A percentile compares a stretch with the other conserved stretches of the same genome.
phyloP scores from a whole-genome alignment of 2,329 filamentous ascomycete genomes.

The Aspergillus pseudotamarii region DNA sequence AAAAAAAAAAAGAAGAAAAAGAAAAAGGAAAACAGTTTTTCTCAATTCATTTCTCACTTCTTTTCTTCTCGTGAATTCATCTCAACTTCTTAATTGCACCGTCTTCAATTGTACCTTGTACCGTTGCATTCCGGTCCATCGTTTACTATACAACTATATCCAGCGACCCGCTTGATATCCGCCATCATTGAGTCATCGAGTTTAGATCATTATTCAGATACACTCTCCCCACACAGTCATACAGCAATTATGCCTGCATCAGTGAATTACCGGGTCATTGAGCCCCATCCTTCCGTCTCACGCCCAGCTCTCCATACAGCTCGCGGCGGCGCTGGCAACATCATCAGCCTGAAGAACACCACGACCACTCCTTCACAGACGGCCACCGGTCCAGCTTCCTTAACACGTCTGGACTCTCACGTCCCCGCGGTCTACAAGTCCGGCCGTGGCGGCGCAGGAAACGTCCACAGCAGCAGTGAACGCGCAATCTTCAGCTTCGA shows the following conservation, averaged over 20 bases:
- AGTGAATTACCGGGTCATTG: conserved; percentile 57
- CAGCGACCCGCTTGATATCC: background rate
- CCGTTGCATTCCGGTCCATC: background rate
- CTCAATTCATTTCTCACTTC: background rate
- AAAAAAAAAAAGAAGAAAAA: conserved; percentile 13
- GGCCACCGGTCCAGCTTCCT: conserved; percentile 52
- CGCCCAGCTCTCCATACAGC: conserved; percentile 56
- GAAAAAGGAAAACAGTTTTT: conserved; percentile 13
- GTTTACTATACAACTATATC: background rate
- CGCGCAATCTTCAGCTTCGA: conserved; percentile 68
- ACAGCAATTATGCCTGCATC: conserved; percentile 34
- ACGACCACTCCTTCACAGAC: conserved; percentile 51
- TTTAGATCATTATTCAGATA: background rate
- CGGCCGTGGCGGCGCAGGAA: conserved; percentile 60
- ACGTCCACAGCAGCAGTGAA: conserved; percentile 56
- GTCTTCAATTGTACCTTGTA: background rate
- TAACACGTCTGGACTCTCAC: conserved; percentile 52
- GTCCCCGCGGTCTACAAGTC: conserved; percentile 44
- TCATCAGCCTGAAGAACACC: conserved; percentile 55
- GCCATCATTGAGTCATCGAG: conserved; percentile 7
- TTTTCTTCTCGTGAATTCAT: conserved; percentile 12
- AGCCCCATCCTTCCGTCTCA: conserved; percentile 63
- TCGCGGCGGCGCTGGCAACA: conserved; percentile 63
- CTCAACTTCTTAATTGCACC: conserved; percentile 7
- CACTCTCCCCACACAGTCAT: conserved; percentile 6